These are phyloP conservation scores for Xylaria sp. DNA, from an alignment of 2,329 filamentous ascomycete genomes.

Conservation along the genomic window DNA sequence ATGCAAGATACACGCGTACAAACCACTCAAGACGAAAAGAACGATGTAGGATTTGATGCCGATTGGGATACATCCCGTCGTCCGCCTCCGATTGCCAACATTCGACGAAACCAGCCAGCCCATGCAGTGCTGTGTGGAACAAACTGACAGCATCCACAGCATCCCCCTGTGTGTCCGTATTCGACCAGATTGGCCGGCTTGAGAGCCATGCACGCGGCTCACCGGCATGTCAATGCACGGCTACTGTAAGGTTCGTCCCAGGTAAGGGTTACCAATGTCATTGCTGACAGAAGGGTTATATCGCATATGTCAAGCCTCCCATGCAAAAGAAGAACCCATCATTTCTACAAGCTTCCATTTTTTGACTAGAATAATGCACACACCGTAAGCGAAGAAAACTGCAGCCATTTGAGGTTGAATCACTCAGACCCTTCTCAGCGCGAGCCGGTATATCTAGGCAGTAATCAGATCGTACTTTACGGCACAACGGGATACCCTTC, in stretches of 20 bases:
- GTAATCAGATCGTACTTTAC: not conserved
- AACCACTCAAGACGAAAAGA: slow-evolving; percentile 12
- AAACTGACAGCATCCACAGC: slow-evolving; percentile 13
- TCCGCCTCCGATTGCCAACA: slow-evolving; percentile 7
- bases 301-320: not conserved
- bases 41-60: slow-evolving; percentile 15
- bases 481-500: not conserved
- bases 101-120: slow-evolving; percentile 12
- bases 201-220: slow-evolving; percentile 31
- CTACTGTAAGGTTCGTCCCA: slow-evolving; percentile 27
- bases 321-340: slow-evolving; percentile 4
- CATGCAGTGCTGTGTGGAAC: slow-evolving; percentile 20
- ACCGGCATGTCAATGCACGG: slow-evolving; percentile 30
- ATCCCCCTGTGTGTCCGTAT: slow-evolving; percentile 15
- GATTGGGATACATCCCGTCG: slow-evolving; percentile 16
- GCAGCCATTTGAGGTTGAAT: slow-evolving; percentile 8
- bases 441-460: not conserved
- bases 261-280: slow-evolving; percentile 13
- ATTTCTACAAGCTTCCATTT: slow-evolving; percentile 1
- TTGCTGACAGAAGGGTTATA: slow-evolving; percentile 12
- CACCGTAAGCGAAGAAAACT: slow-evolving; percentile 18
- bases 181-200: slow-evolving; percentile 17
- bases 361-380: slow-evolving; percentile 7
- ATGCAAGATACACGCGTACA: slow-evolving; percentile 23
- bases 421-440: not conserved